Percentiles rank a stretch among this genome's conserved stretches.
These are phyloP conservation scores for Eucalyptus regnans DNA, from an alignment of 345 rosid species.

Conservation along the genomic window DNA sequence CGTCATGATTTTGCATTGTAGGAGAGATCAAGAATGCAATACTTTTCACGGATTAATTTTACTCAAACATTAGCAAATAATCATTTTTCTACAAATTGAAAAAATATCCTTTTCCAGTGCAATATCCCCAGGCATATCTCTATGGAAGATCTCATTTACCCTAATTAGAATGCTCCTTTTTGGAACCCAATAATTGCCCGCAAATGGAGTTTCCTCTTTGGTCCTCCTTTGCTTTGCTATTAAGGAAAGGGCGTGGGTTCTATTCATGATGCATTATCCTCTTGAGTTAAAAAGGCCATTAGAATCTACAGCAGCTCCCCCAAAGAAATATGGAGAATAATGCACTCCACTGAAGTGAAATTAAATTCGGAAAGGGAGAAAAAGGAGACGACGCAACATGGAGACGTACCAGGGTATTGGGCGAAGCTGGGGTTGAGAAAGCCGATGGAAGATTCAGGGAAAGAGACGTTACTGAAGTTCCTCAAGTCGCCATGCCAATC, in stretches of 20 bases:
- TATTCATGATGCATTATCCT: background rate
- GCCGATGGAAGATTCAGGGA: constrained; percentile 39
- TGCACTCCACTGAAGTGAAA: background rate
- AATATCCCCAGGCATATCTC: background rate
- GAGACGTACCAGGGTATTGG: constrained; percentile 43
- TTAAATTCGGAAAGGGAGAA: background rate
- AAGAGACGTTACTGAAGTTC: constrained; percentile 18
- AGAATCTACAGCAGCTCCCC: background rate
- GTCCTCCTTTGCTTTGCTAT: background rate
- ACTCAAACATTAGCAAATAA: background rate
- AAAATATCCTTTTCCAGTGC: background rate
- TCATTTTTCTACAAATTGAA: background rate
- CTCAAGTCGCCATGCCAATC: constrained; percentile 35
- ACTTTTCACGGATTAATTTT: background rate
- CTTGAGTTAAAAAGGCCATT: background rate
- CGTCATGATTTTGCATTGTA: background rate
- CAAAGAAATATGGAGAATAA: background rate
- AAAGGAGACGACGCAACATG: background rate
- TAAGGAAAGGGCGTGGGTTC: background rate
- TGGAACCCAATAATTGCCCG: background rate
- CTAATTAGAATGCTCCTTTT: background rate
- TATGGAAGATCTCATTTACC: background rate
- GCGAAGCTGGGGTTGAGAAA: constrained; percentile 48
- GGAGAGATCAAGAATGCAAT: background rate
- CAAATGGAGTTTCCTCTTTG: background rate